Evolutionary conservation across 805 yeast genomes (phyloP).

Genomic region (Lipomyces sp.): DNA sequence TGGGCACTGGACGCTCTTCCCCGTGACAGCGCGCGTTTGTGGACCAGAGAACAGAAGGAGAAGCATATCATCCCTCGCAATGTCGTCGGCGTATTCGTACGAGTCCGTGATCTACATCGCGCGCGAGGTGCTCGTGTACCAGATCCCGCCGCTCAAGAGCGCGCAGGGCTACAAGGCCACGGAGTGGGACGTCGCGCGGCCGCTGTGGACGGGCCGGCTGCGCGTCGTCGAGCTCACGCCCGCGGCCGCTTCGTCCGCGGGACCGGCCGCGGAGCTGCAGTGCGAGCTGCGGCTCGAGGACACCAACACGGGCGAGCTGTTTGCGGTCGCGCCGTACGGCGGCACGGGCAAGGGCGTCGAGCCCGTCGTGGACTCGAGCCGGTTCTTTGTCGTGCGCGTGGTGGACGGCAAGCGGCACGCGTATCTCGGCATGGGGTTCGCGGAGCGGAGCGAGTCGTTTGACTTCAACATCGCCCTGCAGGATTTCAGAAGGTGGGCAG

Average conservation of each 20-base stretch:
- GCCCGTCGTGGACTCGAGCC: conserved; percentile 37
- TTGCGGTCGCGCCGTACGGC: conserved; percentile 41
- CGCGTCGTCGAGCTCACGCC: conserved; percentile 33
- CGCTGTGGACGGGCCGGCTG: conserved; percentile 41
- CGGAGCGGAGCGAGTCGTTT: conserved; percentile 37
- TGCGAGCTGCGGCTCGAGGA: conserved; percentile 38
- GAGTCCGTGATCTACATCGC: conserved; percentile 28
- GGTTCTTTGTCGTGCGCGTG: conserved; percentile 41
- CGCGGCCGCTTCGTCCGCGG: not conserved
- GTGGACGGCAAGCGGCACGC: conserved; percentile 38
- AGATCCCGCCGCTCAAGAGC: conserved; percentile 35
- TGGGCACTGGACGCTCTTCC: too few species aligned
- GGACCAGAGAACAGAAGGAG: too few species aligned
- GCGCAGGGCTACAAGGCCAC: conserved; percentile 33
- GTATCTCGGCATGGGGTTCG: conserved; percentile 44
- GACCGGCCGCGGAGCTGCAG: conserved; percentile 10
- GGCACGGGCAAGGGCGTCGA: conserved; percentile 36
- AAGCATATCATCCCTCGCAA: too few species aligned
- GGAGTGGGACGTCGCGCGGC: conserved; percentile 39
- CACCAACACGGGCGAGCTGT: conserved; percentile 34
- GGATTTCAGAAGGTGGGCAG: conserved; percentile 34
- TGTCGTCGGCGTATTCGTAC: too few species aligned
- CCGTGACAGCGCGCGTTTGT: too few species aligned
- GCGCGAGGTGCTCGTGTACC: conserved; percentile 32
- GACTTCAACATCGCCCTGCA: conserved; percentile 43